phyloP scores from a whole-genome alignment of 2,329 filamentous ascomycete genomes.

The Ascochyta lentis region DNA sequence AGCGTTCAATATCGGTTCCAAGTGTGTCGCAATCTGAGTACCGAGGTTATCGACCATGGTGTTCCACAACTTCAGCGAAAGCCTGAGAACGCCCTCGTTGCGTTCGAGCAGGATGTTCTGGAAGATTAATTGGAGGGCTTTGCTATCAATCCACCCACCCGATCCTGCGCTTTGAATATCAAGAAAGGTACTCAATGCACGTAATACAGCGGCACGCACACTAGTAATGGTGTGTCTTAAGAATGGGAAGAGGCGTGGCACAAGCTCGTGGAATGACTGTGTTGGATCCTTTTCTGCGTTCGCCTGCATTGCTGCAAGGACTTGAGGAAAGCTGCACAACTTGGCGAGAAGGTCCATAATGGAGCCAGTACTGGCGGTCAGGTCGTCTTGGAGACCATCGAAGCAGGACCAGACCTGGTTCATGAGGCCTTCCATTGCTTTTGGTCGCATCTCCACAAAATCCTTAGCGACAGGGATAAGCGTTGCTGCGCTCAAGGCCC shows the following conservation, averaged over 20 bases:
- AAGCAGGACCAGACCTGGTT: conserved; percentile 97
- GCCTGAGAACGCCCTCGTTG: conserved; percentile 79
- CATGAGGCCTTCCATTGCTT: conserved; percentile 80
- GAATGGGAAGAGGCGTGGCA: conserved; percentile 94
- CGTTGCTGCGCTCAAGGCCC: conserved; percentile 96
- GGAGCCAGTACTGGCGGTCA: conserved; percentile 95
- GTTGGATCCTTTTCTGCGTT: conserved; percentile 81
- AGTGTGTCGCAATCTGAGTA: conserved; percentile 72
- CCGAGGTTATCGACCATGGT: conserved; percentile 75
- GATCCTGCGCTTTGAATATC: conserved; percentile 80
- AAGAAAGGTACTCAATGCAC: conserved; percentile 91
- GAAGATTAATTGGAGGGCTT: conserved; percentile 85
- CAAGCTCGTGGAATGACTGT: conserved; percentile 88
- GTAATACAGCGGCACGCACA: conserved; percentile 89
- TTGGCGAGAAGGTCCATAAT: conserved; percentile 99
- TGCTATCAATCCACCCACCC: conserved; percentile 90
- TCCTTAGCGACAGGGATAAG: conserved; percentile 95
- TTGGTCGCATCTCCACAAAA: conserved; percentile 83
- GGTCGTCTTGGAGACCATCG: conserved; percentile 93
- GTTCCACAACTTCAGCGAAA: conserved; percentile 87
- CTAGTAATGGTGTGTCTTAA: conserved; percentile 96
- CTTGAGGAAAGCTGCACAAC: conserved; percentile 91
- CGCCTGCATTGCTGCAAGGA: conserved; percentile 89
- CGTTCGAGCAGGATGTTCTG: conserved; percentile 95
- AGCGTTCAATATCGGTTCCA: conserved; percentile 77